Evolutionary conservation across 83 land plant species (phyloP).

Genomic region (Picea abies): DNA sequence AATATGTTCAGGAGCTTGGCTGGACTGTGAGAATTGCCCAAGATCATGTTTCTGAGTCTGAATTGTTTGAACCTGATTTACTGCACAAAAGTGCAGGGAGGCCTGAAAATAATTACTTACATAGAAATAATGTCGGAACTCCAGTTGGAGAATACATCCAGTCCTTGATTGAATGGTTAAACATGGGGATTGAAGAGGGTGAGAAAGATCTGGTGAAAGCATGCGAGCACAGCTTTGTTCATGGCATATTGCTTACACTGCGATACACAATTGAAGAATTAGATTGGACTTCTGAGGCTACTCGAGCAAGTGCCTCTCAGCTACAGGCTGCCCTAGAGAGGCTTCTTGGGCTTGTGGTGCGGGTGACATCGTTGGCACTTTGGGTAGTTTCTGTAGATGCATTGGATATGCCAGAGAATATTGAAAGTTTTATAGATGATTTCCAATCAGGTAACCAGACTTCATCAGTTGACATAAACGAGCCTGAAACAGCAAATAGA

Average conservation of each 20-base stretch:
- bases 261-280: constrained; percentile 95
- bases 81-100: constrained; percentile 10
- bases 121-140: constrained; percentile 15
- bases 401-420: constrained; percentile 73
- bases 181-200: constrained; percentile 69
- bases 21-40: constrained; percentile 69
- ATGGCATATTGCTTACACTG: constrained; percentile 85
- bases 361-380: constrained; percentile 89
- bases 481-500: constrained; percentile 13
- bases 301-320: constrained; percentile 40
- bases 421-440: constrained; percentile 51
- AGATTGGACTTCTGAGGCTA: constrained; percentile 82
- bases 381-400: constrained; percentile 99
- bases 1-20: constrained; percentile 87
- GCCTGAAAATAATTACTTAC: constrained; percentile 2
- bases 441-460: constrained; percentile 12
- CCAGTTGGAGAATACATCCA: constrained; percentile 64
- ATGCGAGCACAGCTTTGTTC: constrained; percentile 91
- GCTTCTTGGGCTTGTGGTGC: constrained; percentile 74
- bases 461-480: constrained; percentile 27
- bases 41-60: constrained; percentile 22
- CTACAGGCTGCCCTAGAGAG: constrained; percentile 61
- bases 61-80: background rate
- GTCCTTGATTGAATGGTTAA: constrained; percentile 84
- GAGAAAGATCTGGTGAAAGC: constrained; percentile 88